Evolutionary conservation across 2,329 filamentous ascomycete genomes (phyloP), one percentile per base, ranked within the genome.

Genomic region (Cladophialophora yegresii): DNA sequence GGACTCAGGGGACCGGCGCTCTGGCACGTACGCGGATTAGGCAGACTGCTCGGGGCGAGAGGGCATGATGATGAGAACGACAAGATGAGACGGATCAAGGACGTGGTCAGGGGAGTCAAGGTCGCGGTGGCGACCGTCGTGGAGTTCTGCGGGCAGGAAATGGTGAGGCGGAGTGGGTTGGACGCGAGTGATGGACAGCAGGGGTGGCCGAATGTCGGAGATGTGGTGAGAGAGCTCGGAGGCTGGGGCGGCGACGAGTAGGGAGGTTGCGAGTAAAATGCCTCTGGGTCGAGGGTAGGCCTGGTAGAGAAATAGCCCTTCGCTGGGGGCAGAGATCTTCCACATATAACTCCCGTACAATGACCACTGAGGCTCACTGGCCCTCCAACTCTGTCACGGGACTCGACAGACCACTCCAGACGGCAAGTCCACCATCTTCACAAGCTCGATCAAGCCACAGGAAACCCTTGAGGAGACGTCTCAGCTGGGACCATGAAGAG

Each of bases 11-110:
- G 70, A 6, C 77, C 79, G 68, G 78, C 77, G 0, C 72, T 78
- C 36, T 82, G 79, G 79, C 80, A 81, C 74, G 74, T 81, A 54
- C 72, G 80, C 1, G 80, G 79, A 0, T 71, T 77, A 22, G 73
- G 80, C 45, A 71, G 79, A 16, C 68, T 81, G 62, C 30, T 71
- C 26, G 70, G 70, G 3, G 70, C 70, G 16, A 62, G 70, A 45
- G 70, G 70, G 5, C 32, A 16, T 9, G 60, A 71, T 33, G 69
- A 70, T 12, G 62, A 58, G 23, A 63, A 45, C 3, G 28, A 28
- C n/a, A 47, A 51, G 32, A 62, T 70, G 43, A 50, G 61, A 20
- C 61, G 62, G 16, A 49, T 70, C 56, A 71, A 71, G 61, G 64
- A 71, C 64, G 54, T 63, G 9, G 22, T 71, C n/a, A 45, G 66